Percentiles rank a stretch among this genome's conserved stretches.
phyloP scores from a whole-genome alignment of 257 asterid genomes.

The Plantago ovata region DNA sequence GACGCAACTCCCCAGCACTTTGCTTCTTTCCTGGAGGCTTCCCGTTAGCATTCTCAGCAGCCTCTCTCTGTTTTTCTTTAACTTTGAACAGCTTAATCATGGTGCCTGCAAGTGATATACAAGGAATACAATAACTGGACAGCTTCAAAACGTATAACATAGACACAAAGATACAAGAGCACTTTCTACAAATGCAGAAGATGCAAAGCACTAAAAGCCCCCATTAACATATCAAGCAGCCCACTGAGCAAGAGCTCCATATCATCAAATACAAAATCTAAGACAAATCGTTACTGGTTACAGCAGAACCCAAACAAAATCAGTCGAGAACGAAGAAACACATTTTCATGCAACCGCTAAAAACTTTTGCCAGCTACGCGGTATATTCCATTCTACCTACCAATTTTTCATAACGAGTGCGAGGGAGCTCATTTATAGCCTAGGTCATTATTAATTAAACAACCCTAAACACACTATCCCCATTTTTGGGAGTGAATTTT shows the following conservation, averaged over 20 bases:
- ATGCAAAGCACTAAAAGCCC: neutral
- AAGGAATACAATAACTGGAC: conserved; percentile 5
- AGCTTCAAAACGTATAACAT: neutral
- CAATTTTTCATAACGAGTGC: too few relatives aligned
- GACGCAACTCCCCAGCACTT: conserved; percentile 95
- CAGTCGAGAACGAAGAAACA: neutral
- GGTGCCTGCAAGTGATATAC: conserved; percentile 34
- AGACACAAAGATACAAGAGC: neutral
- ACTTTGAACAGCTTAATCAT: conserved; percentile 94
- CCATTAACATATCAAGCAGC: conserved; percentile 4
- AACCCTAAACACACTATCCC: too few relatives aligned
- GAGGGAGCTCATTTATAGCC: too few relatives aligned
- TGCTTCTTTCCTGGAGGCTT: conserved; percentile 82
- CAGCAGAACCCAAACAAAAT: neutral
- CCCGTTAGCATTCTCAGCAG: conserved; percentile 86
- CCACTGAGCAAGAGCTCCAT: conserved; percentile 2
- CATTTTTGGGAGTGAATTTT: too few relatives aligned
- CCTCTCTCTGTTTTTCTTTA: conserved; percentile 89
- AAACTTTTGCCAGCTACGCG: neutral
- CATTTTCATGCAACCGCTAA: conserved; percentile 2
- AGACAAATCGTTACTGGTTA: conserved; percentile 7
- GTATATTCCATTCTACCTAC: too few relatives aligned
- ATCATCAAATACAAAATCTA: conserved; percentile 8
- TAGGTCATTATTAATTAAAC: too few relatives aligned
- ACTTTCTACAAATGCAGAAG: conserved; percentile 15